phyloP scores from a whole-genome alignment of 371 early-diverging fungal species.

The Mortierella sp. region DNA sequence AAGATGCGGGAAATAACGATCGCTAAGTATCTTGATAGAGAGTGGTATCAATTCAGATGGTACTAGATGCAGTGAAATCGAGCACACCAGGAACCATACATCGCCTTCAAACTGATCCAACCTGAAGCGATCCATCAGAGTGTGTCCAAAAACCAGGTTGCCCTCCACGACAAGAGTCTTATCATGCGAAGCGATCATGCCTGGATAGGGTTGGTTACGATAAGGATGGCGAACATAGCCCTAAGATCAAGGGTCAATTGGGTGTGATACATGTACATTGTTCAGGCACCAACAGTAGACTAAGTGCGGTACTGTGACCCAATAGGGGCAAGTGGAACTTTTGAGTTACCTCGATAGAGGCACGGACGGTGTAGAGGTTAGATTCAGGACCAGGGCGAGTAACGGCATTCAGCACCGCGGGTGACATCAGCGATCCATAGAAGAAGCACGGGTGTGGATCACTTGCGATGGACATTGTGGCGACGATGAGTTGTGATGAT shows the following conservation, averaged over 20 bases:
- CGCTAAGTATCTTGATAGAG: neutral
- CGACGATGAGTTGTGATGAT: neutral
- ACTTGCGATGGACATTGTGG: constrained; percentile 15
- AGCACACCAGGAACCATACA: constrained; percentile 7
- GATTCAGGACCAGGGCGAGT: constrained; percentile 39
- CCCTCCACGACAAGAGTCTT: constrained; percentile 25
- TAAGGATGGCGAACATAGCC: constrained; percentile 45
- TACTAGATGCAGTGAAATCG: too few relatives aligned
- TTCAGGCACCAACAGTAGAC: neutral
- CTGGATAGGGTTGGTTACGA: constrained; percentile 44
- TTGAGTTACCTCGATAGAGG: constrained; percentile 28
- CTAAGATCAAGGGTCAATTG: constrained; percentile 10
- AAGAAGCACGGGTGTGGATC: constrained; percentile 46
- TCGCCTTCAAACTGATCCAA: constrained; percentile 50
- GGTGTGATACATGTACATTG: neutral
- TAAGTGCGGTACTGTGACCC: too few relatives aligned
- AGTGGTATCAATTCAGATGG: too few relatives aligned
- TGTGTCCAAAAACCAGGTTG: constrained; percentile 39
- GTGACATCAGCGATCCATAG: constrained; percentile 47
- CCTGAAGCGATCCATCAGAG: constrained; percentile 37
- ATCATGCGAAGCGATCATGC: constrained; percentile 38
- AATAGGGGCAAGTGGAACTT: neutral
- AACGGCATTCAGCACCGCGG: constrained; percentile 34
- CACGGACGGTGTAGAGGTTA: constrained; percentile 30
- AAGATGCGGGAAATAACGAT: neutral